A percentile compares a stretch with the other conserved stretches of the same genome.
These are phyloP conservation scores for Groenewaldozyma tartarivorans DNA, from an alignment of 805 yeast species.

Conservation along the genomic window DNA sequence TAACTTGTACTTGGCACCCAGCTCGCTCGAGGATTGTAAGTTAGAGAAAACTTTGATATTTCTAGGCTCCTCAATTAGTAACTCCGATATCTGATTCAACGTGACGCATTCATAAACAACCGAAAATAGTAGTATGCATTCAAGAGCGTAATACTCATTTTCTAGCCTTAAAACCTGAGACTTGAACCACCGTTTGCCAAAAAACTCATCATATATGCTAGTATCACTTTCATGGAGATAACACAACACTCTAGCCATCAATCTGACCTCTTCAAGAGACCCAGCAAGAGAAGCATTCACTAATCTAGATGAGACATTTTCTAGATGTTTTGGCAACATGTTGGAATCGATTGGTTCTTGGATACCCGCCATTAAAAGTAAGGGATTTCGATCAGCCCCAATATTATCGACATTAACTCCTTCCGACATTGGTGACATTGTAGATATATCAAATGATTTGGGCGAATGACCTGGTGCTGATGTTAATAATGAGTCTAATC, in stretches of 20 bases:
- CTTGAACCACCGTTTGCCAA: slow-evolving; percentile 21
- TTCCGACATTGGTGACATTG: slow-evolving; percentile 22
- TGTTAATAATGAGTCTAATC: slow-evolving; percentile 16
- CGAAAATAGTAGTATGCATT: slow-evolving; percentile 31
- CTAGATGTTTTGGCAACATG: slow-evolving; percentile 8
- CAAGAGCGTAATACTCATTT: slow-evolving; percentile 28
- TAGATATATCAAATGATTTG: slow-evolving; percentile 11
- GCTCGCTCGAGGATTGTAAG: neutral
- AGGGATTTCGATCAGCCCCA: neutral
- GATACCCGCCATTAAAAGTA: slow-evolving; percentile 3
- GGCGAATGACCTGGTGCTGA: slow-evolving; percentile 12
- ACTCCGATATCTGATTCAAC: slow-evolving; percentile 27
- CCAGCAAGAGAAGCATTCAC: slow-evolving; percentile 10
- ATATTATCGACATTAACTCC: slow-evolving; percentile 1
- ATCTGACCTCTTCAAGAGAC: slow-evolving; percentile 10
- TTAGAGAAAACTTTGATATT: neutral
- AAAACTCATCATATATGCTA: slow-evolving; percentile 13
- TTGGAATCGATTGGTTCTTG: slow-evolving; percentile 8
- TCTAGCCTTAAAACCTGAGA: slow-evolving; percentile 21
- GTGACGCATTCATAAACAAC: slow-evolving; percentile 30
- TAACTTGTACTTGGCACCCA: slow-evolving; percentile 1
- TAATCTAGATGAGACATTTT: slow-evolving; percentile 8
- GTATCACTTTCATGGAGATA: slow-evolving; percentile 18
- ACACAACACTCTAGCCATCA: slow-evolving; percentile 10
- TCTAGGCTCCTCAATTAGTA: slow-evolving; percentile 17